Evolutionary conservation across 495 filamentous ascomycete species (phyloP), one percentile per base, ranked within the genome.

Genomic region (Lophiotrema nucula): DNA sequence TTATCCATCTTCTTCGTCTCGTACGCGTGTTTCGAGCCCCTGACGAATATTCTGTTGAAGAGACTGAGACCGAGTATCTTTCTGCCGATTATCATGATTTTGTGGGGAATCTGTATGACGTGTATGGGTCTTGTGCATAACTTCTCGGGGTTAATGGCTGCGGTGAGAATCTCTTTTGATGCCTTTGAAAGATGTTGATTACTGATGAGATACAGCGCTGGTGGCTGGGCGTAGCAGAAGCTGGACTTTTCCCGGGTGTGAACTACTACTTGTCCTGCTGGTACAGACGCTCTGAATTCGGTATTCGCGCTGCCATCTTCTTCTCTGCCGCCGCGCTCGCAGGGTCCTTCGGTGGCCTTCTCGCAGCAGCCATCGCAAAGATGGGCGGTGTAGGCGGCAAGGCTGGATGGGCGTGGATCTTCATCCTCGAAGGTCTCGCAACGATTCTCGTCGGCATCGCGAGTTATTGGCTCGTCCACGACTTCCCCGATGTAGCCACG

Each of bases 1-100:
- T 79, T 96, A 1, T 86, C 86, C 31, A 87, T 96, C 65, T 97
- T 96, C 74, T 97, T 97, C 76, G 81, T 95, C 23, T 95, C 89
- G 19, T 97, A 97, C 71, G 79, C 89, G 33, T 72, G 90, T 35
- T 89, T 90, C 56, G 92, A 96, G 76, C 90, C 91, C 0, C 57
- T 92, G 28, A 95, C 91, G 38, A 97, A 97, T 69, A 71, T 97
- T 46, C 72, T 97, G 19, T 83, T 97, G 53, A 97, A 97, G 73
- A 77, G 58, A 13, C 43, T 70, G n/a, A 54, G 64, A 10, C 73
- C 73, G 1, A 63, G 67, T 23, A 43, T 72, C 39, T 76, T 72
- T 56, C 26, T 86, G 62, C 75, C 80, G 0, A 56, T 70, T 6
- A 83, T 84, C 47, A 85, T 85, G 78, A 43, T 80, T 1, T 47